phyloP scores from a whole-genome alignment of 192 early-diverging fungal genomes.

The Radiomyces spectabilis region DNA sequence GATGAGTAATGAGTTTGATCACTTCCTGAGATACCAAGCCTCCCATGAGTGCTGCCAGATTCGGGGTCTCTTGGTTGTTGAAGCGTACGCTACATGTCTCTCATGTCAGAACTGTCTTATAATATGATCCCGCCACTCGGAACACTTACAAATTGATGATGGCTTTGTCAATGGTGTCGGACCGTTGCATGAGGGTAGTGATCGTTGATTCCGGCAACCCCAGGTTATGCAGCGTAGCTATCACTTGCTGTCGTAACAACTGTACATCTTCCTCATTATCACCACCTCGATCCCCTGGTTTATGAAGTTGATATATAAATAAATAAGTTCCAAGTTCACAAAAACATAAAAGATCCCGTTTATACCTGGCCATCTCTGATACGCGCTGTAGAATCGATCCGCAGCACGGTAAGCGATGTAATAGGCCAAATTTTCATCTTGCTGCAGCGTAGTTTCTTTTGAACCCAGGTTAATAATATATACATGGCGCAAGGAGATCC shows the following conservation, averaged over 20 bases:
- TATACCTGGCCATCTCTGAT: slow-evolving; percentile 29
- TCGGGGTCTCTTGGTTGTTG: slow-evolving; percentile 72
- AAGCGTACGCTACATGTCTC: slow-evolving; percentile 57
- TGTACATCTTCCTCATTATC: slow-evolving; percentile 6
- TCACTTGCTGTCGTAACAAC: background rate
- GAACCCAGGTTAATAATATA: slow-evolving; percentile 39
- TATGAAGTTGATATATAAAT: no score
- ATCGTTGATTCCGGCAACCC: background rate
- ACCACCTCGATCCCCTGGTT: background rate
- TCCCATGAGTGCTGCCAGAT: slow-evolving; percentile 78
- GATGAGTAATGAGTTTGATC: slow-evolving; percentile 92
- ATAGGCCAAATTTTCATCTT: slow-evolving; percentile 47
- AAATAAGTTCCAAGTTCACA: no score
- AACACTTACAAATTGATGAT: slow-evolving; percentile 11
- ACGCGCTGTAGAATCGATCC: slow-evolving; percentile 49
- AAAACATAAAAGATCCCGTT: background rate
- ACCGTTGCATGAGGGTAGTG: background rate
- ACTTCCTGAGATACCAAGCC: slow-evolving; percentile 89
- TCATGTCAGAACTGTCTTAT: no score
- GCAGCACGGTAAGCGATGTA: slow-evolving; percentile 63
- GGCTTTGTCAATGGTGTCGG: background rate
- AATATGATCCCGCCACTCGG: background rate
- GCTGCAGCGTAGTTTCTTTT: no score
- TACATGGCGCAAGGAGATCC: no score
- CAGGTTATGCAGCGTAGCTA: background rate